phyloP scores from a whole-genome alignment of 2,329 filamentous ascomycete genomes.

The Beauveria brongniartii region DNA sequence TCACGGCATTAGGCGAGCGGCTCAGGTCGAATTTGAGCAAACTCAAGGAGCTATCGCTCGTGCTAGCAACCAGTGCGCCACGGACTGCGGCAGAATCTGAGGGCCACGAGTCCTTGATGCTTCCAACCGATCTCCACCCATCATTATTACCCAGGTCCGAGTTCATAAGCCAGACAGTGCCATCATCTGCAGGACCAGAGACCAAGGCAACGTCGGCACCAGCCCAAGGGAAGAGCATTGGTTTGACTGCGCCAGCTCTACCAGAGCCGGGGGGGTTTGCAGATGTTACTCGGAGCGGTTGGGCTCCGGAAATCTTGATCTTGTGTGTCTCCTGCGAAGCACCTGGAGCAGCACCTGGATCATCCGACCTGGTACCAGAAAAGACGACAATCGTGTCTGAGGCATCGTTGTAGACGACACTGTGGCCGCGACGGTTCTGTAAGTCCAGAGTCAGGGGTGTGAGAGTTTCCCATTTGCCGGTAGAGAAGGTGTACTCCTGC shows the following conservation, averaged over 20 bases:
- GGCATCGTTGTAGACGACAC: constrained; percentile 63
- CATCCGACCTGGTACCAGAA: constrained; percentile 61
- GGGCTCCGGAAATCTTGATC: constrained; percentile 46
- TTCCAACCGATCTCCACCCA: background rate
- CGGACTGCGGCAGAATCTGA: constrained; percentile 50
- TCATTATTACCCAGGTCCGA: background rate
- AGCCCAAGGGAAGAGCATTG: constrained; percentile 66
- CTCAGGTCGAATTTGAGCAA: constrained; percentile 72
- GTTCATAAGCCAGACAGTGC: constrained; percentile 2
- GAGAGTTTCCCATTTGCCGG: constrained; percentile 44
- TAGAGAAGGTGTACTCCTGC: constrained; percentile 55
- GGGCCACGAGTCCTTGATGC: constrained; percentile 16
- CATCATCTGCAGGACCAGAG: constrained; percentile 47
- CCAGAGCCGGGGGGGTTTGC: constrained; percentile 48
- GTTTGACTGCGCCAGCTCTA: constrained; percentile 32
- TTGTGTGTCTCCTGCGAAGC: constrained; percentile 69
- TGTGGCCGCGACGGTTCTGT: constrained; percentile 66
- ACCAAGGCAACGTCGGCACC: constrained; percentile 63
- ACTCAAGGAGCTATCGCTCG: constrained; percentile 64
- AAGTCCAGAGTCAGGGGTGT: constrained; percentile 41
- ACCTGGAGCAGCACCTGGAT: constrained; percentile 37
- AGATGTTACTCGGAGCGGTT: constrained; percentile 50
- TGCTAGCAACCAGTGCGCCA: constrained; percentile 58
- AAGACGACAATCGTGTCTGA: constrained; percentile 71
- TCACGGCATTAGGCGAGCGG: constrained; percentile 55